These are phyloP conservation scores for Neurospora cerealis DNA, from an alignment of 495 filamentous ascomycete species.

Conservation along the genomic window DNA sequence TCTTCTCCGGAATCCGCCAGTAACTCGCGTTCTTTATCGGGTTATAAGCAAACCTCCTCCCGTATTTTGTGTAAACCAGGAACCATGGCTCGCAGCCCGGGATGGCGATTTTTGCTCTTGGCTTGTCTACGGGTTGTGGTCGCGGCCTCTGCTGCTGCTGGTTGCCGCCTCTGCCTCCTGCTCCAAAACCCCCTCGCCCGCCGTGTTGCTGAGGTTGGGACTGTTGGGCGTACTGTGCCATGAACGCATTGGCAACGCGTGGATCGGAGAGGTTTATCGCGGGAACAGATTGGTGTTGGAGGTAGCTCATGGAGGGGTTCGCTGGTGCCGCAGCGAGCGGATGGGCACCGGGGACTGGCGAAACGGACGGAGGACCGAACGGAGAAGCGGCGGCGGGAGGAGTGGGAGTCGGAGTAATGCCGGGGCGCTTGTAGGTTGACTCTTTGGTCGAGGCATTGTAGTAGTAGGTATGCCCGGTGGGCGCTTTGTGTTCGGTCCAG, in stretches of 20 bases:
- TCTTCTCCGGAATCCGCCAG: conserved; percentile 81
- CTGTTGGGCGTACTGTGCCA: conserved; percentile 31
- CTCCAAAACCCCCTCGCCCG: conserved; percentile 25
- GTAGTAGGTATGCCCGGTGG: conserved; percentile 81
- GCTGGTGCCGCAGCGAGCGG: conserved; percentile 4
- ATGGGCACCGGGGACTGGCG: not conserved
- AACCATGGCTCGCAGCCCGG: conserved; percentile 84
- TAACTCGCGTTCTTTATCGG: conserved; percentile 72
- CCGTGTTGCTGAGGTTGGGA: conserved; percentile 9
- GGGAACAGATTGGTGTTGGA: conserved; percentile 36
- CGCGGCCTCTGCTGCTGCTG: conserved; percentile 44
- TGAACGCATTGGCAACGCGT: conserved; percentile 33
- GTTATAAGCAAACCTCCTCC: conserved; percentile 83
- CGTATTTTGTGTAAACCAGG: conserved; percentile 81
- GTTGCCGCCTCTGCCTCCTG: conserved; percentile 38
- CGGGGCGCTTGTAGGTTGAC: conserved; percentile 76
- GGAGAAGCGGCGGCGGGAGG: conserved; percentile 3
- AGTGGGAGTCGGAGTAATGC: conserved; percentile 21
- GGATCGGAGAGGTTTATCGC: conserved; percentile 36
- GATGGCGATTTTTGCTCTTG: conserved; percentile 68
- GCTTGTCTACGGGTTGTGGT: conserved; percentile 63
- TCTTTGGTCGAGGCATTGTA: conserved; percentile 78
- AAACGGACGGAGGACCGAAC: not conserved
- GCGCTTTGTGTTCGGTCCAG: conserved; percentile 91
- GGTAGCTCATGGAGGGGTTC: conserved; percentile 29